Percentiles rank a stretch among this genome's conserved stretches.
Conservation (phyloP, 257 asterid genomes). For the Solanum clarkiae region DNA sequence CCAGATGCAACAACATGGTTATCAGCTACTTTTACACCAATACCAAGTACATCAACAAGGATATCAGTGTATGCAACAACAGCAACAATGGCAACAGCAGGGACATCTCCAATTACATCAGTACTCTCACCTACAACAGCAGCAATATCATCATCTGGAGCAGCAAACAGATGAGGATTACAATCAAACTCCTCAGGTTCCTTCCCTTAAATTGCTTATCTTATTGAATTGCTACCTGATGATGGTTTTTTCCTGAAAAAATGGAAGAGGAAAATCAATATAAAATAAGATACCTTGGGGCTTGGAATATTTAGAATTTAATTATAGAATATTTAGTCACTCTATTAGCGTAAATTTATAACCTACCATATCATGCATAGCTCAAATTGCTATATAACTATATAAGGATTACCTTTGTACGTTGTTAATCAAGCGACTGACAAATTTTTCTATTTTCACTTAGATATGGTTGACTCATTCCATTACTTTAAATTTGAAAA, state of each 20-base stretch:
- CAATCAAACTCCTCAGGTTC: conserved; percentile 12
- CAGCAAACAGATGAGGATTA: conserved; percentile 24
- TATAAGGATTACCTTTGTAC: neutral
- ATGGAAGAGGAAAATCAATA: neutral
- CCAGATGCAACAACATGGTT: conserved; percentile 44
- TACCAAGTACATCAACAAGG: conserved; percentile 58
- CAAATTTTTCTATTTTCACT: neutral
- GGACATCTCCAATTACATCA: conserved; percentile 19
- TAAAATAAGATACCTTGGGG: neutral
- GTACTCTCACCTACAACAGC: conserved; percentile 12
- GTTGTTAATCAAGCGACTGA: neutral
- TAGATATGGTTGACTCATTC: neutral
- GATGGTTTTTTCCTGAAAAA: neutral
- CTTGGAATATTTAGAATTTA: neutral
- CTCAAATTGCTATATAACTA: neutral
- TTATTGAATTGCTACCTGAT: neutral
- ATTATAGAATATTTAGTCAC: neutral
- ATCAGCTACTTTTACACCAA: conserved; percentile 57
- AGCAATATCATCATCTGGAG: conserved; percentile 12
- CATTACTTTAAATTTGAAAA: neutral
- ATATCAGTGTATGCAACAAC: conserved; percentile 20
- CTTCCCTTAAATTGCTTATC: neutral
- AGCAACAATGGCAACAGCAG: conserved; percentile 33
- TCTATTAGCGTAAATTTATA: neutral
- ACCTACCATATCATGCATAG: neutral